These are phyloP conservation scores for Pyrus pyrifolia DNA, from an alignment of 306 rosid genomes.

Conservation along the genomic window DNA sequence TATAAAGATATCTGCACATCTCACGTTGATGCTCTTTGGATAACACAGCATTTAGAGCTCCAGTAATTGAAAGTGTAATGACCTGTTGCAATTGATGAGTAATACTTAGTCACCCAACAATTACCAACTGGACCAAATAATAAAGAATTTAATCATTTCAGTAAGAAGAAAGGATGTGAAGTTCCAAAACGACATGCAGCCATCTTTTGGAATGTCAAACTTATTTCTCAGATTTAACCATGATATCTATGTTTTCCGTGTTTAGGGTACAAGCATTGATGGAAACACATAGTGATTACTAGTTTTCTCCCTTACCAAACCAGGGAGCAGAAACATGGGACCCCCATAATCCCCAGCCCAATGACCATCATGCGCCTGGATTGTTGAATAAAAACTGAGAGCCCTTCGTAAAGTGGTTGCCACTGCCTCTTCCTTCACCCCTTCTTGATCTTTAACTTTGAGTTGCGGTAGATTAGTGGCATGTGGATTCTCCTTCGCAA, in stretches of 20 bases:
- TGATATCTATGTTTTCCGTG: neutral
- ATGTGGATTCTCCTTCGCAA: constrained; percentile 23
- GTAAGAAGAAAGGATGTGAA: neutral
- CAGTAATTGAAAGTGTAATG: constrained; percentile 29
- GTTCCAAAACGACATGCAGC: neutral
- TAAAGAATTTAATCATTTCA: neutral
- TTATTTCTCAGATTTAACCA: neutral
- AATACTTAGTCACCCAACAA: neutral
- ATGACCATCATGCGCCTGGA: constrained; percentile 32
- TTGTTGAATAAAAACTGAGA: constrained; percentile 29
- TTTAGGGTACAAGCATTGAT: neutral
- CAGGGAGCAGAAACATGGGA: constrained; percentile 35
- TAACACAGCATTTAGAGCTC: constrained; percentile 32
- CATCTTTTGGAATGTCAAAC: neutral
- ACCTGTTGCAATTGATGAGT: constrained; percentile 16
- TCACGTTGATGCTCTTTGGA: constrained; percentile 24
- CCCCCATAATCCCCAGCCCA: constrained; percentile 44
- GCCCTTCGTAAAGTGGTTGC: constrained; percentile 21
- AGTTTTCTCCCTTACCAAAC: constrained; percentile 21
- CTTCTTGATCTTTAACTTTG: constrained; percentile 27
- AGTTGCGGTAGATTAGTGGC: constrained; percentile 20
- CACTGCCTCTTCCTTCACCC: constrained; percentile 22
- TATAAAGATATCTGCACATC: constrained; percentile 30
- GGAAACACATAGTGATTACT: neutral
- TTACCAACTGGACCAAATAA: neutral